Evolutionary conservation across 257 asterid genomes (phyloP), one percentile per base, ranked within the genome.

Genomic region (Handroanthus guayacan): DNA sequence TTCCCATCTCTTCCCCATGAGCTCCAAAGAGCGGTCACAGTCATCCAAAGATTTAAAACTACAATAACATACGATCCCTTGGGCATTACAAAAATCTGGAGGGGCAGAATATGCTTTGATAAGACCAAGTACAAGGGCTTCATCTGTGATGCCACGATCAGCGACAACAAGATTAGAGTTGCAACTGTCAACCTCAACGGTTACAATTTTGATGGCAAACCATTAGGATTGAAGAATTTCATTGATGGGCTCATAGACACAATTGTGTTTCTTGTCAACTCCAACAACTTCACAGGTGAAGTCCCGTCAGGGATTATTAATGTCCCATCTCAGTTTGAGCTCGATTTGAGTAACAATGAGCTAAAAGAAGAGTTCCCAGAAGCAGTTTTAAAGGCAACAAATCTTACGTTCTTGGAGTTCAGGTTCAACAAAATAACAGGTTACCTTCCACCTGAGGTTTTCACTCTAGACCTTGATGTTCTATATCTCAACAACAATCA

Each of bases 311-410:
- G 45, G 18, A 67, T 85, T 36, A 2, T 56, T 55, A 75, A 63
- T 0, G 2, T 85, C 63, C 70, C 69, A 0, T 74, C 74, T 3
- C 85, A 89, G 16, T 88, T 37, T 57, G 97, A 92, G 74, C 83
- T 92, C 64, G 96, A 90, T 38, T 63, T 90, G 80, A 92, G 97
- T 68, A 89, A 89, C 90, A 92, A 90, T 82, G 60, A 80, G 14
- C 84, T 82, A 62, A 4, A 12, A 6, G 94, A 94, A 3, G 9
- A 37, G 0, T 92, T 92, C 80, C 97, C 97, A 0, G 8, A 10
- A 2, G 14, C 76, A 8, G 82, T 87, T 43, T 85, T 92, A 5
- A 56, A 71, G 3, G 85, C 92, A 7, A 79, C 87, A 18, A 80
- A 84, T 4, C 84, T 90, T 38, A 90, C 94, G 20, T 90, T 83